These are phyloP conservation scores for Grosmannia penicillata DNA, from an alignment of 2,329 filamentous ascomycete species.

Conservation along the genomic window DNA sequence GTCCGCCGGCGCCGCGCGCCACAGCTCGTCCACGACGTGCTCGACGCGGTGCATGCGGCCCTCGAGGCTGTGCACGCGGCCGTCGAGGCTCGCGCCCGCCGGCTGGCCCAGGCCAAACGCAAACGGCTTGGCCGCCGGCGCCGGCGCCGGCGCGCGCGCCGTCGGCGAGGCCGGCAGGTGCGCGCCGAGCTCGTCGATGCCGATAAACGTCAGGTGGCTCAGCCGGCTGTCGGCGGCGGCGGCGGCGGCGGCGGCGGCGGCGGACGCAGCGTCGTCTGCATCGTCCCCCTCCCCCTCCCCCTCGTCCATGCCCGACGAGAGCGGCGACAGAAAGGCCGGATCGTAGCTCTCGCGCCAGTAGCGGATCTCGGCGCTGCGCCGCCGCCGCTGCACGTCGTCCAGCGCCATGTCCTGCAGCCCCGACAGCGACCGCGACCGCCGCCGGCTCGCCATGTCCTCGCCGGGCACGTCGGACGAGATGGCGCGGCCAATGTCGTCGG, in stretches of 20 bases:
- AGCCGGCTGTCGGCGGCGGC: conserved; percentile 17
- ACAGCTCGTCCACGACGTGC: conserved; percentile 33
- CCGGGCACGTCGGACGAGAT: conserved; percentile 37
- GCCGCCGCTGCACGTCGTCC: conserved; percentile 22
- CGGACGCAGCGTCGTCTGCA: not conserved
- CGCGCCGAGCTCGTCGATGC: no score
- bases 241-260: not conserved
- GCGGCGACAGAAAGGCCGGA: conserved; percentile 31
- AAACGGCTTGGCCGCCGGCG: not conserved
- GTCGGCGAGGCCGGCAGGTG: conserved; percentile 19
- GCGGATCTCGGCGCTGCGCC: conserved; percentile 48
- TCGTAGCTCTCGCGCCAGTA: conserved; percentile 50
- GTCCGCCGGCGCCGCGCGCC: conserved; percentile 29
- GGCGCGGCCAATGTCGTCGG: conserved; percentile 45
- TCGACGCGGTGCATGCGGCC: conserved; percentile 36
- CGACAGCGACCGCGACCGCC: conserved; percentile 45
- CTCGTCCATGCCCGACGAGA: conserved; percentile 24
- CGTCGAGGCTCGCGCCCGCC: conserved; percentile 36
- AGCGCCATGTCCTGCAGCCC: conserved; percentile 30
- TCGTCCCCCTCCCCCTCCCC: conserved; percentile 15
- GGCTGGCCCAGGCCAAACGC: no score
- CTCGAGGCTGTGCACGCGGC: conserved; percentile 36
- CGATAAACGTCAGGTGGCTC: conserved; percentile 18
- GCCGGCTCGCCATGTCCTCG: conserved; percentile 22
- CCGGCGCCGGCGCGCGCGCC: not conserved